Percentiles rank a stretch among this genome's conserved stretches.
These are phyloP conservation scores for Dacryopinax spathularia DNA, from an alignment of 768 basidiomycete species.

Conservation along the genomic window DNA sequence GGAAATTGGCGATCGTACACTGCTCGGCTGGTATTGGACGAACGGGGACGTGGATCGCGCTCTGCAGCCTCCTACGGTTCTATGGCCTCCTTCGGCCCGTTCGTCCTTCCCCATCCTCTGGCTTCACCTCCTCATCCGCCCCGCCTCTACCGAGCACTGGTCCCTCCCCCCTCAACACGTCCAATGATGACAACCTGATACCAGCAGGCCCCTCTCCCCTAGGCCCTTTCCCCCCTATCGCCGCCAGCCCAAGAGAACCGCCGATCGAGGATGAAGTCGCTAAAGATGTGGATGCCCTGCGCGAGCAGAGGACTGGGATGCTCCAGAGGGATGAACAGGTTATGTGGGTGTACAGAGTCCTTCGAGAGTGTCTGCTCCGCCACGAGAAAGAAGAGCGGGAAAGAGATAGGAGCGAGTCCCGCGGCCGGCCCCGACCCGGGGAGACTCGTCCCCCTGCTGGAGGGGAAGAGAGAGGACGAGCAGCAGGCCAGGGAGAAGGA, in stretches of 20 bases:
- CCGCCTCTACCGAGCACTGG: constrained; percentile 12
- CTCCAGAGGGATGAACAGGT: constrained; percentile 59
- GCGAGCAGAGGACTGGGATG: constrained; percentile 75
- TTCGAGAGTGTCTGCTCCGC: constrained; percentile 16
- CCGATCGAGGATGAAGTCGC: constrained; percentile 41
- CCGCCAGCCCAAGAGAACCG: constrained; percentile 35
- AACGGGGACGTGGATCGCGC: constrained; percentile 72
- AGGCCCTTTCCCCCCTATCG: constrained; percentile 21
- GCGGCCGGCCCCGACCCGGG: background rate
- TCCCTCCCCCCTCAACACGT: constrained; percentile 23
- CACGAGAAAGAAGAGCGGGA: background rate
- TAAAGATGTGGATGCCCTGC: constrained; percentile 58
- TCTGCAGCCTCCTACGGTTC: constrained; percentile 61
- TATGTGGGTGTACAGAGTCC: constrained; percentile 46
- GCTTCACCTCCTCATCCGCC: constrained; percentile 11
- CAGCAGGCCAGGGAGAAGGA: background rate
- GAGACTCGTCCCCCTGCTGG: background rate
- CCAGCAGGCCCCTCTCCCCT: background rate
- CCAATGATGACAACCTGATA: background rate
- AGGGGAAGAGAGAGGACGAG: background rate
- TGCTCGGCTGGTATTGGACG: constrained; percentile 83
- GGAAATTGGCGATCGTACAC: constrained; percentile 40
- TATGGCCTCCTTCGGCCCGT: constrained; percentile 30
- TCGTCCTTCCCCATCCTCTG: constrained; percentile 11
- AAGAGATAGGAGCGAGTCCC: background rate